phyloP scores from a whole-genome alignment of 257 asterid species.

The Nicotiana tabacum region DNA sequence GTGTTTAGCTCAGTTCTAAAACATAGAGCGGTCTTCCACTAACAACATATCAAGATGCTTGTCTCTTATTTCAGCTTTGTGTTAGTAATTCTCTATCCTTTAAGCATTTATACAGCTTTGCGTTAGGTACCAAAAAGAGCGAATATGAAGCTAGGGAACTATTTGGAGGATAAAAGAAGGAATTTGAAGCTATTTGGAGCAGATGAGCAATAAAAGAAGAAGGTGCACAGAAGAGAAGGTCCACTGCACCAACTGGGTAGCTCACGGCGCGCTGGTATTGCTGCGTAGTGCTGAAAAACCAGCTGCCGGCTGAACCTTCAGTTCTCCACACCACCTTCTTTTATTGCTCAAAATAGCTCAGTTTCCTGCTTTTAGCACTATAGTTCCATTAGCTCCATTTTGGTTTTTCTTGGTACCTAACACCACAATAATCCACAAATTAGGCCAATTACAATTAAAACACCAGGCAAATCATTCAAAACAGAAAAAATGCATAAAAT shows the following conservation, averaged over 20 bases:
- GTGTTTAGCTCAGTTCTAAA: not conserved
- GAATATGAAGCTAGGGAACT: not conserved
- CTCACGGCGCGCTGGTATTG: not conserved
- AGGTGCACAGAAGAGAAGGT: not conserved
- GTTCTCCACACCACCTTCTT: not conserved
- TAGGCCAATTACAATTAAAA: not conserved
- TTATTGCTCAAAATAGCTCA: not conserved
- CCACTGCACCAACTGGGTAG: not conserved
- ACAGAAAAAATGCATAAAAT: not conserved
- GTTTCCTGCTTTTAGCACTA: not conserved
- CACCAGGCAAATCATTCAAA: not conserved
- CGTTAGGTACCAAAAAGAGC: not conserved
- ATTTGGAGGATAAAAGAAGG: not conserved
- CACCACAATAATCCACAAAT: not conserved
- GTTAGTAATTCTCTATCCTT: not conserved
- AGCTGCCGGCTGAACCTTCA: not conserved
- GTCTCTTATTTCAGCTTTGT: not conserved
- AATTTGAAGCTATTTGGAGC: not conserved
- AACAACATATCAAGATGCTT: not conserved
- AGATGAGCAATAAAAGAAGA: not conserved
- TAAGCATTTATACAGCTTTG: not conserved
- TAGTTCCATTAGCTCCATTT: not conserved
- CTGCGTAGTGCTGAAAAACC: not conserved
- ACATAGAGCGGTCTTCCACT: not conserved
- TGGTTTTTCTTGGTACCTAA: not conserved